Evolutionary conservation across 208 protist species (phyloP).

Genomic region (Phytomonas sp.): DNA sequence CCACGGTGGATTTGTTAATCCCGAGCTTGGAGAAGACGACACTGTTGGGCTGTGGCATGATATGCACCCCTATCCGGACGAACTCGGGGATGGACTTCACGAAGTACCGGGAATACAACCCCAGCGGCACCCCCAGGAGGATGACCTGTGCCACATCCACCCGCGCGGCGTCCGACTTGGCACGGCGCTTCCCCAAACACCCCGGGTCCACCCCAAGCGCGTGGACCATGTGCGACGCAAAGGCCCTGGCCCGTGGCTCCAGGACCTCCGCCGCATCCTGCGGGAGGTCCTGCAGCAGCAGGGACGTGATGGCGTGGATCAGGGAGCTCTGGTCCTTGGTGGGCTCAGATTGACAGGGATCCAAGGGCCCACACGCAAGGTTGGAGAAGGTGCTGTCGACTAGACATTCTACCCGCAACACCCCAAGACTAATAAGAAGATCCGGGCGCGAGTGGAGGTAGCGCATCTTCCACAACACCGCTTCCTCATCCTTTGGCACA

Average conservation of each 20-base stretch:
- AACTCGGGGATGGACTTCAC: conserved; percentile 25
- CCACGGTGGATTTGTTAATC: conserved; percentile 76
- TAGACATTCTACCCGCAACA: conserved; percentile 62
- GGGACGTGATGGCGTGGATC: conserved; percentile 8
- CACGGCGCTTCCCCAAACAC: not conserved
- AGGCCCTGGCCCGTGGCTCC: conserved; percentile 1
- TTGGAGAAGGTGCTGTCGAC: conserved; percentile 18
- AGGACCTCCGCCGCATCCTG: conserved; percentile 4
- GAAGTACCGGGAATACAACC: conserved; percentile 67
- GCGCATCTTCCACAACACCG: conserved; percentile 46
- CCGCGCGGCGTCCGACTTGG: not conserved
- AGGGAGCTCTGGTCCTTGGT: conserved; percentile 11
- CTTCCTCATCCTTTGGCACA: conserved; percentile 9
- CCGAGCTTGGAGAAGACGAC: conserved; percentile 81
- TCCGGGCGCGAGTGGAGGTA: conserved; percentile 33
- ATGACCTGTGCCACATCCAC: conserved; percentile 70
- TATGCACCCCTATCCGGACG: conserved; percentile 42
- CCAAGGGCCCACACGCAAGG: not conserved
- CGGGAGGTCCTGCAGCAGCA: conserved; percentile 16
- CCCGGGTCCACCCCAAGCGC: conserved; percentile 12
- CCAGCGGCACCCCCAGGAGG: conserved; percentile 63
- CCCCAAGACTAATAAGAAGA: conserved; percentile 38
- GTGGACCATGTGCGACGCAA: conserved; percentile 18
- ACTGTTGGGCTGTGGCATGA: conserved; percentile 85
- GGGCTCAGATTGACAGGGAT: not conserved